Evolutionary conservation across 441 rosid genomes (phyloP).

Genomic region (Pelargonium citronellum): DNA sequence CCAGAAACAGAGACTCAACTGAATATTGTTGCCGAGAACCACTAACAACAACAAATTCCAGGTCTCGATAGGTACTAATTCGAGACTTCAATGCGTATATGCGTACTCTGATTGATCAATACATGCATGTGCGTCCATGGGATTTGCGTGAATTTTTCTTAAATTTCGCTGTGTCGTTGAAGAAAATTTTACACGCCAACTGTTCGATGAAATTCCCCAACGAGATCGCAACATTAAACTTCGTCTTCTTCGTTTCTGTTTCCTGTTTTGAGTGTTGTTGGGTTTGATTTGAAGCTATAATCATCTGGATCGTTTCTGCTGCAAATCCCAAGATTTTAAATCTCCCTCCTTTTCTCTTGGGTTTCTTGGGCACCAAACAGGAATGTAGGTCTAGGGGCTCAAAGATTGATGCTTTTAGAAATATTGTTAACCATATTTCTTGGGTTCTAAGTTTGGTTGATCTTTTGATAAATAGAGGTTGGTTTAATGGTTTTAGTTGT

Average conservation of each 20-base stretch:
- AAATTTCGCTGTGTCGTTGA: too few species aligned
- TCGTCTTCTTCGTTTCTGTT: slow-evolving; percentile 1
- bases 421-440: too few species aligned
- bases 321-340: not conserved
- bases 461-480: too few species aligned
- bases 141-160: too few species aligned
- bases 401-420: too few species aligned
- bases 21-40: not conserved
- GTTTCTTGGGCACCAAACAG: not conserved
- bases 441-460: too few species aligned
- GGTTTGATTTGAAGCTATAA: not conserved
- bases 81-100: not conserved
- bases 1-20: not conserved
- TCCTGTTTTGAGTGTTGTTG: not conserved
- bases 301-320: not conserved
- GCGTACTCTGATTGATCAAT: not conserved
- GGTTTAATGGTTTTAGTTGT: too few species aligned
- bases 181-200: not conserved
- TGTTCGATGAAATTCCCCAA: slow-evolving; percentile 6
- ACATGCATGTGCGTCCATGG: not conserved
- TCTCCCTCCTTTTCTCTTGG: not conserved
- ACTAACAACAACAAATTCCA: not conserved
- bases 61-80: not conserved
- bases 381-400: too few species aligned
- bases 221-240: not conserved